These are phyloP conservation scores for Alternaria viburni DNA, from an alignment of 2,329 filamentous ascomycete species.

Conservation along the genomic window DNA sequence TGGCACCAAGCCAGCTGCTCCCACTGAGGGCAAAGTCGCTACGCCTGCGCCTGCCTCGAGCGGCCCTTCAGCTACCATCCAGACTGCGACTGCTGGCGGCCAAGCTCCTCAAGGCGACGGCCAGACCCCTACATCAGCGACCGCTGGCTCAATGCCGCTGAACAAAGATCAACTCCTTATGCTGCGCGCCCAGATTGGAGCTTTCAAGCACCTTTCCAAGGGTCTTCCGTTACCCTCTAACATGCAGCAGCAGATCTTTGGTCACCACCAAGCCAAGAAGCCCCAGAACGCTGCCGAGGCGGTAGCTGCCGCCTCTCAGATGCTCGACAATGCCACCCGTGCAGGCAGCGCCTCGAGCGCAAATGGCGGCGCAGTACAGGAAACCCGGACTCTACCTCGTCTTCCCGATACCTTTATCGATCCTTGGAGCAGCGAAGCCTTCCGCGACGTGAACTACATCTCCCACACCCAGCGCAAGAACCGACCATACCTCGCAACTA, in stretches of 20 bases:
- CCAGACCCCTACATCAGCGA: slow-evolving; percentile 42
- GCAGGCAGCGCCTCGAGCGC: slow-evolving; percentile 45
- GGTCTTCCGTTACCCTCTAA: slow-evolving; percentile 80
- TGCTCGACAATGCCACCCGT: slow-evolving; percentile 59
- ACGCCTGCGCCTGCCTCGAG: slow-evolving; percentile 27
- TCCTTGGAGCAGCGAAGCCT: slow-evolving; percentile 46
- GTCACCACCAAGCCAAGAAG: slow-evolving; percentile 68
- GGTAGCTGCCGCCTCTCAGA: slow-evolving; percentile 55
- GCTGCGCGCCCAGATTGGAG: slow-evolving; percentile 84
- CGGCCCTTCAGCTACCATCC: slow-evolving; percentile 29
- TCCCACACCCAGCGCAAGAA: slow-evolving; percentile 79
- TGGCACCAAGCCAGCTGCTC: slow-evolving; percentile 50
- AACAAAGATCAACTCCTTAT: slow-evolving; percentile 75
- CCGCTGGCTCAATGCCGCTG: slow-evolving; percentile 30
- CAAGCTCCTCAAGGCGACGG: slow-evolving; percentile 49
- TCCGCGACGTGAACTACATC: slow-evolving; percentile 74
- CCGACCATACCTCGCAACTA: slow-evolving; percentile 80
- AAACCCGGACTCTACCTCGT: slow-evolving; percentile 37
- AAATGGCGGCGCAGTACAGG: slow-evolving; percentile 46
- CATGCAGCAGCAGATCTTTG: slow-evolving; percentile 83
- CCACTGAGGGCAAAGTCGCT: slow-evolving; percentile 31
- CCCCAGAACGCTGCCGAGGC: slow-evolving; percentile 47
- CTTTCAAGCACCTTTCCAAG: slow-evolving; percentile 88
- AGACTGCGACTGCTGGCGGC: slow-evolving; percentile 31
- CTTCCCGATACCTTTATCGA: slow-evolving; percentile 62